Base-by-base conservation (phyloP, 1,284 basidiomycete genomes). In the Irpex lacteus region DNA sequence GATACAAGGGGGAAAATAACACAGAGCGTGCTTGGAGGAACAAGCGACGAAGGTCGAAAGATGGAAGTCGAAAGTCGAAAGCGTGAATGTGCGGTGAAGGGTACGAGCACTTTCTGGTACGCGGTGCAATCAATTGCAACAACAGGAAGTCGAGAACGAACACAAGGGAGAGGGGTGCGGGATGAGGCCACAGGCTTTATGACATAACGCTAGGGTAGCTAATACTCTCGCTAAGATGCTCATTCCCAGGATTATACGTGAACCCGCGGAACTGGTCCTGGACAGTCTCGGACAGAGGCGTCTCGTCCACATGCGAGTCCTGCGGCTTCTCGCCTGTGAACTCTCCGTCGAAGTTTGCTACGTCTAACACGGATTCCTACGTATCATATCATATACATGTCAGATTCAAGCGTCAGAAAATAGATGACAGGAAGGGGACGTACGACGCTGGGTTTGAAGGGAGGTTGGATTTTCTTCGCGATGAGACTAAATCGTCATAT, bases 401-500 rank as follows among this genome's bases (percentile, higher is more conserved):
- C 11, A 56, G 8, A 15, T 15, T 9, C 18, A 11, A 36, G 4
- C 5, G 32, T 6, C 2, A 3, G 32, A 34, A 34, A 34, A 34
- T 34, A 34, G 32, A 34, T 34, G 32, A 0, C 5, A 34, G 32
- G 32, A 34, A 37, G 32, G 15, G 36, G 11, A 70, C 91, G 75
- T 77, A 93, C 92, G 66, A 99, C 97, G 68, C 92, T 94, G 2
- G 98, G 98, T 80, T 99, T 99, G 84, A 98, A 99, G 2, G 96
- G 94, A 5, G 98, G 96, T 70, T 96, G 95, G 61, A 98, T 97
- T 82, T 98, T 97, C 83, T 98, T 99, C 49, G 90, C 89, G 61
- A 98, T 79, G 26, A 99, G 80, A 67, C 90, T 92, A 62, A 21
- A 26, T 21, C 40, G 67, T 13, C n/a, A 55, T 32, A 61, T 54